phyloP scores from a whole-genome alignment of 495 filamentous ascomycete genomes.

The Glutinoglossum americanum region DNA sequence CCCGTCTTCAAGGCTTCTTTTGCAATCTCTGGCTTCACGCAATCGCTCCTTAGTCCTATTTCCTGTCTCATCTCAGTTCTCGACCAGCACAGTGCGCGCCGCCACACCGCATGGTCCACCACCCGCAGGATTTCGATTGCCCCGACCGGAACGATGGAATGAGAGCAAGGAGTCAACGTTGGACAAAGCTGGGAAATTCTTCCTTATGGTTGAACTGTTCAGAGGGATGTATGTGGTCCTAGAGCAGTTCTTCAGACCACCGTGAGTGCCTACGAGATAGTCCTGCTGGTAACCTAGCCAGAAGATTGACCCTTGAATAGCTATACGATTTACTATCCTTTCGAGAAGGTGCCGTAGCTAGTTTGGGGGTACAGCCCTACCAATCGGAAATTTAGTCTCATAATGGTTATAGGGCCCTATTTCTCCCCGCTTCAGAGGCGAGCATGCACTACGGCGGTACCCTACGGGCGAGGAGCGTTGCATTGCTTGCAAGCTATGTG shows the following conservation, averaged over 20 bases:
- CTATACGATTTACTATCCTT: slow-evolving; percentile 96
- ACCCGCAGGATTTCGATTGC: slow-evolving; percentile 53
- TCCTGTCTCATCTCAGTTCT: slow-evolving; percentile 14
- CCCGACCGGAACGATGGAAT: slow-evolving; percentile 45
- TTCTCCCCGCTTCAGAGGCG: slow-evolving; percentile 89
- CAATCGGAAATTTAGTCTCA: background rate
- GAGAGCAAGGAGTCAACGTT: slow-evolving; percentile 45
- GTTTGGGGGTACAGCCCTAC: background rate
- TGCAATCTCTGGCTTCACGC: background rate
- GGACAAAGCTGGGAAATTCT: slow-evolving; percentile 75
- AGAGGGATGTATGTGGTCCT: slow-evolving; percentile 94
- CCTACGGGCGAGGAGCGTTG: slow-evolving; percentile 95
- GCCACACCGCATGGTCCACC: slow-evolving; percentile 62
- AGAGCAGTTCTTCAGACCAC: slow-evolving; percentile 95
- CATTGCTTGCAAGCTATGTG: slow-evolving; percentile 98
- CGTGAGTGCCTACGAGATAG: slow-evolving; percentile 37
- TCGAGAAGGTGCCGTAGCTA: slow-evolving; percentile 49
- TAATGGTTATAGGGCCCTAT: slow-evolving; percentile 47
- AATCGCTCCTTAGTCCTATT: slow-evolving; percentile 11
- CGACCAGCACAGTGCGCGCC: slow-evolving; percentile 32
- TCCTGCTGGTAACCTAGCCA: background rate
- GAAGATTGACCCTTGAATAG: slow-evolving; percentile 23
- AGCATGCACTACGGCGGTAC: slow-evolving; percentile 87
- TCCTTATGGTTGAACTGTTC: slow-evolving; percentile 83
- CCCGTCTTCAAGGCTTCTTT: slow-evolving; percentile 15